phyloP scores from a whole-genome alignment of 2,329 filamentous ascomycete species.

The Colletotrichum cordylinicola region DNA sequence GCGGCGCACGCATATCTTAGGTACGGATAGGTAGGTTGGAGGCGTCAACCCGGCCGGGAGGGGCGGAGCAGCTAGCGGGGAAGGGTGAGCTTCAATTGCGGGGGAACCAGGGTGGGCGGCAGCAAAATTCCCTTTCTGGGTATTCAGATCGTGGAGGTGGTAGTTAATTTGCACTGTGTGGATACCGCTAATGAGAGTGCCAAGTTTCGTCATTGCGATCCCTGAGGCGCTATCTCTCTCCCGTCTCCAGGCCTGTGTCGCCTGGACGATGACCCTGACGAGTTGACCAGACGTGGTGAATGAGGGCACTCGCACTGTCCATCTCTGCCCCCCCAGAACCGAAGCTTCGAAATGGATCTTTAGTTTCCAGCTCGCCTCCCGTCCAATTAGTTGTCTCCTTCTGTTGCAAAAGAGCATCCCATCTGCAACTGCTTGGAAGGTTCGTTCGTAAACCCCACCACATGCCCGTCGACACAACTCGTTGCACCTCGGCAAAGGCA shows the following conservation, averaged over 20 bases:
- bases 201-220: not conserved
- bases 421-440: not conserved
- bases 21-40: not conserved
- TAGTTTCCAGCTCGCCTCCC: not conserved
- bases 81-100: not conserved
- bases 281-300: not conserved
- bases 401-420: not conserved
- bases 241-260: not conserved
- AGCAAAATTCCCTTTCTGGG: conserved; percentile 22
- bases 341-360: not conserved
- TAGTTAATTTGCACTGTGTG: not conserved
- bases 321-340: not conserved
- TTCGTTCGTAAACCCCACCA: not conserved
- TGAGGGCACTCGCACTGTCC: not conserved
- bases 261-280: not conserved
- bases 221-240: not conserved
- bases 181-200: not conserved
- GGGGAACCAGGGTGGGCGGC: conserved; percentile 3
- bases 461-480: not conserved
- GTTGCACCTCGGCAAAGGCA: not conserved
- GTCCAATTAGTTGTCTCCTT: not conserved
- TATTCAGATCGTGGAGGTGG: conserved; percentile 19
- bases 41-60: not conserved
- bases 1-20: not conserved
- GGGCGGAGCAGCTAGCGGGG: not conserved